A percentile compares a stretch with the other conserved stretches of the same genome.
phyloP scores from a whole-genome alignment of 1,139 yeast genomes.

The Pichia sp. region DNA sequence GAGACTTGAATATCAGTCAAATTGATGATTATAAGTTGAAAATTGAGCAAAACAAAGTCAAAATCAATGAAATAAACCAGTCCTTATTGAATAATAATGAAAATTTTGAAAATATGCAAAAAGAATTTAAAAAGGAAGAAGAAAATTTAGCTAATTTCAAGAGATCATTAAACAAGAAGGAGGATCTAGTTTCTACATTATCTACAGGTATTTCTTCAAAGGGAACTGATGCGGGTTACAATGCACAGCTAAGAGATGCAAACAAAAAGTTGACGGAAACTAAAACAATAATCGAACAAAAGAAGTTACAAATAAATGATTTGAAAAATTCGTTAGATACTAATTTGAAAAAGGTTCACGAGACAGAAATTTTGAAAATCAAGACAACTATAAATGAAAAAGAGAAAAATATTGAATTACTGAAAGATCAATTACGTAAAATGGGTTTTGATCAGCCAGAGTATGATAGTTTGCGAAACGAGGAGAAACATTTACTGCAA shows the following conservation, averaged over 20 bases:
- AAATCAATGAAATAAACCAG: constrained; percentile 10
- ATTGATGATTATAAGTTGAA: not conserved
- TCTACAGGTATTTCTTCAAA: constrained; percentile 87
- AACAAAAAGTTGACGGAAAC: constrained; percentile 50
- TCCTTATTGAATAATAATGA: constrained; percentile 11
- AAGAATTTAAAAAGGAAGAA: constrained; percentile 37
- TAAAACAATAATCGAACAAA: constrained; percentile 51
- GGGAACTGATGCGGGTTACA: constrained; percentile 80
- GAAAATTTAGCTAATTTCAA: constrained; percentile 37
- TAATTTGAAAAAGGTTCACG: constrained; percentile 43
- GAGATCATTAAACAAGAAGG: constrained; percentile 50
- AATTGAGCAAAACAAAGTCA: constrained; percentile 16
- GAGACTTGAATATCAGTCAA: too few relatives aligned
- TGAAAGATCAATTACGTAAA: constrained; percentile 35
- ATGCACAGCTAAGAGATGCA: constrained; percentile 60
- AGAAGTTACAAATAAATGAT: constrained; percentile 51
- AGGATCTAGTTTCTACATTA: constrained; percentile 73
- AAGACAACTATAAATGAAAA: constrained; percentile 37
- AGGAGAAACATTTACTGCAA: constrained; percentile 26
- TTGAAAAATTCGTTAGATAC: constrained; percentile 43
- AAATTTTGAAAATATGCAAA: constrained; percentile 23
- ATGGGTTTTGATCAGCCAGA: constrained; percentile 55
- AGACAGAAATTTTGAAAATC: constrained; percentile 49
- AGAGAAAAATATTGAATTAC: constrained; percentile 29
- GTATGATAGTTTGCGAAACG: constrained; percentile 36